Percentiles rank a stretch among this genome's conserved stretches.
Evolutionary conservation across 345 rosid species (phyloP).

Genomic region (Syzygium grande): DNA sequence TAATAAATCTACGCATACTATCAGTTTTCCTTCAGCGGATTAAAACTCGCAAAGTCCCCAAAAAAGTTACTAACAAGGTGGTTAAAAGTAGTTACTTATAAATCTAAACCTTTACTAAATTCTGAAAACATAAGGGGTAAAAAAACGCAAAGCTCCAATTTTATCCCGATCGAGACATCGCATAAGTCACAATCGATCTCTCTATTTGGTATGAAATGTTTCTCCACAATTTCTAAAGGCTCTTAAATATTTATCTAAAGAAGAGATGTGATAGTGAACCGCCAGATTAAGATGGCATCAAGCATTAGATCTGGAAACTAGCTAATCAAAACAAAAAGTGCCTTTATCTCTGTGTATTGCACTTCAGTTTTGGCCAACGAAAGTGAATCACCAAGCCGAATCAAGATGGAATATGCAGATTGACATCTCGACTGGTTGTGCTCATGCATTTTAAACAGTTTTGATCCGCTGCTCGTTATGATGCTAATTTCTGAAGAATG

Average conservation of each 20-base stretch:
- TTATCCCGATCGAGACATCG: not conserved
- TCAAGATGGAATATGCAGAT: not conserved
- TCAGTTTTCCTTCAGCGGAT: not conserved
- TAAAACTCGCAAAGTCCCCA: not conserved
- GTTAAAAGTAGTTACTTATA: not conserved
- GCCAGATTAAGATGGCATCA: not conserved
- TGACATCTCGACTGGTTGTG: not conserved
- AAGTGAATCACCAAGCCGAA: not conserved
- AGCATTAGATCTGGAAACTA: not conserved
- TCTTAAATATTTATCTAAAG: not conserved
- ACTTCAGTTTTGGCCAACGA: not conserved
- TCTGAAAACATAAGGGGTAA: not conserved
- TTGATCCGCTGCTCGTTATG: not conserved
- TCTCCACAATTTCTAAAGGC: not conserved
- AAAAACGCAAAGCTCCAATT: not conserved
- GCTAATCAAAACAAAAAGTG: not conserved
- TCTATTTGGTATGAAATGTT: not conserved
- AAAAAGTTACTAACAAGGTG: not conserved
- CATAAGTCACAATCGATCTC: not conserved
- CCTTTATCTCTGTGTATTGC: not conserved
- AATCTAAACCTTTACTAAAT: not conserved
- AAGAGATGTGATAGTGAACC: not conserved
- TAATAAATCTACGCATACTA: not conserved
- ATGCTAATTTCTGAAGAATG: not conserved
- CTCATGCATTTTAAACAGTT: not conserved